Conservation (phyloP, 257 asterid species). For the Orobanche coerulescens region DNA sequence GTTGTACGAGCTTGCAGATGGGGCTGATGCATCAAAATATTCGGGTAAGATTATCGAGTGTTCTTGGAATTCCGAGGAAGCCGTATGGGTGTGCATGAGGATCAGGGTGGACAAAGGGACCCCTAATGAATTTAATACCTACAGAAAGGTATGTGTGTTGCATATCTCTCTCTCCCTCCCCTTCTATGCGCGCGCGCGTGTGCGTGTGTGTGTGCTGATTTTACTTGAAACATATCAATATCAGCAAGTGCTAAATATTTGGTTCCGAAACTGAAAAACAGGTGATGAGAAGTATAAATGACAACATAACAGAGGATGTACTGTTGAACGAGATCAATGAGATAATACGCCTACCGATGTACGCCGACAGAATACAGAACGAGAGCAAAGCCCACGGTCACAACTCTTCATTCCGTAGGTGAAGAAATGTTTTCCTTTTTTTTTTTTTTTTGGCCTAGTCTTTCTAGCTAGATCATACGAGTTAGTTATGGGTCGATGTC, state of each 20-base stretch:
- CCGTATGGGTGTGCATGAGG: conserved; percentile 79
- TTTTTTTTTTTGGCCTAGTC: no score
- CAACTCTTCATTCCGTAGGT: conserved; percentile 47
- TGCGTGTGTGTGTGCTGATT: no score
- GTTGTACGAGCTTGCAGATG: conserved; percentile 31
- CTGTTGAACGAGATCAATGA: conserved; percentile 65
- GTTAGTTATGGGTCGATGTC: no score
- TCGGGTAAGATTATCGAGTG: conserved; percentile 90
- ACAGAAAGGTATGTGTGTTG: conserved; percentile 57
- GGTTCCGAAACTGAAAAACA: conserved; percentile 22
- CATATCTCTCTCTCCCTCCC: no score
- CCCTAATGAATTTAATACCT: conserved; percentile 87
- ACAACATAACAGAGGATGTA: conserved; percentile 77
- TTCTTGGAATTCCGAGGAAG: conserved; percentile 59
- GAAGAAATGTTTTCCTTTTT: conserved; percentile 19
- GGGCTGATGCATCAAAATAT: conserved; percentile 49
- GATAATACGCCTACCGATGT: conserved; percentile 83
- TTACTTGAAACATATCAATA: no score
- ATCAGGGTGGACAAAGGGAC: conserved; percentile 77
- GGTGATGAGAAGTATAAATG: conserved; percentile 87
- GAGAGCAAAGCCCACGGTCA: conserved; percentile 63
- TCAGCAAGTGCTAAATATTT: no score
- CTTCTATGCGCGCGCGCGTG: no score
- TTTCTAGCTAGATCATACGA: no score
- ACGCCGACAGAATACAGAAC: conserved; percentile 68